A percentile compares a stretch with the other conserved stretches of the same genome.
Evolutionary conservation across 139 green algal genomes (phyloP).

Genomic region (Chlamydomonas sp.): DNA sequence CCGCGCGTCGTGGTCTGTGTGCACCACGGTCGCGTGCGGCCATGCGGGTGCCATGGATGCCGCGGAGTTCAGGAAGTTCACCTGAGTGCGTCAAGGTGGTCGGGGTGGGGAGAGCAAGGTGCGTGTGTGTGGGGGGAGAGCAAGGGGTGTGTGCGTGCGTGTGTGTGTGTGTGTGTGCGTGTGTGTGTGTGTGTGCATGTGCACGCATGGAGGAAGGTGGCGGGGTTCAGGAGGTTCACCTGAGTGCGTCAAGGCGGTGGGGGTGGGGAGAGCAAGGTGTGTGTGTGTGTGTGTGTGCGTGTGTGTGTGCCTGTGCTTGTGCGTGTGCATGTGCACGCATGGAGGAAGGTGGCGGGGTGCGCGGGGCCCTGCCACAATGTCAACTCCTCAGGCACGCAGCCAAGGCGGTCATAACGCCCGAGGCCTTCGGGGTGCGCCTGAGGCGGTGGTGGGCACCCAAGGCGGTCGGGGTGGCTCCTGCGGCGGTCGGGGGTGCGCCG

Average conservation of each 20-base stretch:
- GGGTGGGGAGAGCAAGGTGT: not conserved
- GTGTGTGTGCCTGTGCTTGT: not conserved
- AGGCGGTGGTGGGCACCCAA: too few relatives aligned
- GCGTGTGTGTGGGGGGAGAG: not conserved
- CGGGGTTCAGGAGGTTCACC: too few relatives aligned
- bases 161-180: constrained; percentile 5
- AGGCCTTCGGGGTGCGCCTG: too few relatives aligned
- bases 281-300: constrained; percentile 1
- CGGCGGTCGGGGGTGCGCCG: too few relatives aligned
- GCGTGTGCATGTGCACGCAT: not conserved
- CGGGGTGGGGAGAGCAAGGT: not conserved
- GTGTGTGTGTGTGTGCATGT: not conserved
- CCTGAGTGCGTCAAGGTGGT: too few relatives aligned
- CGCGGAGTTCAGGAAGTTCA: too few relatives aligned
- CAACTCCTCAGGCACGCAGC: not conserved
- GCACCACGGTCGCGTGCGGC: too few relatives aligned
- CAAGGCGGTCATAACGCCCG: too few relatives aligned
- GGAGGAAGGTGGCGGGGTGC: not conserved
- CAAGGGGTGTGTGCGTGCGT: not conserved
- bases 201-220: not conserved
- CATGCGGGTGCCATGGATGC: too few relatives aligned
- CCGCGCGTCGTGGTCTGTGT: too few relatives aligned
- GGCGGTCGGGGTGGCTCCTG: too few relatives aligned
- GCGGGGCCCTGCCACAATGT: not conserved
- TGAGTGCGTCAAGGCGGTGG: too few relatives aligned